Evolutionary conservation across 2,329 filamentous ascomycete species (phyloP), one percentile per base, ranked within the genome.

Genomic region (Fusarium concolor): DNA sequence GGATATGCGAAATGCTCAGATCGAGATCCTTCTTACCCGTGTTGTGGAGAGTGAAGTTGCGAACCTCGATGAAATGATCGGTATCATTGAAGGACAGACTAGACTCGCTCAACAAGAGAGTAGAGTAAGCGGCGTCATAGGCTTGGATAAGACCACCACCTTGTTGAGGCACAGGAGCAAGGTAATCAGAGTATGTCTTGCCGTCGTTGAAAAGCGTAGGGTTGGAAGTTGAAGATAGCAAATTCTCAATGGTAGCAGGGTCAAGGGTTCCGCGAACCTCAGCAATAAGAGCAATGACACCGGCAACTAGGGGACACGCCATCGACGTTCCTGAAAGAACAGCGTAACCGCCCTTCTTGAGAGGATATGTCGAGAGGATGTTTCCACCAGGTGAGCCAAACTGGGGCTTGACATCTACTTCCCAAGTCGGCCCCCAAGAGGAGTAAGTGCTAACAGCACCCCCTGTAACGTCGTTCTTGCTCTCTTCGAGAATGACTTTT

Each of bases 21-120:
- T 82, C 84, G 51, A 87, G 73, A 1, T 79, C 75, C 31, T 79
- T 77, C 24, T 76, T 77, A 42, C 84, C 86, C 11, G 80, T 79
- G 79, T 90, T 90, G 68, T 76, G 81, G 68, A 90, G 80, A 46
- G 80, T 83, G 71, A 90, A 87, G 67, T 83, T 82, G 41, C 82
- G 78, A 9, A 77, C 78, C 22, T 79, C 74, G 46, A 76, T 75
- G 64, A 88, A 84, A 79, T 90, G 75, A 64, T 86, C 85, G 1
- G 87, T 88, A 74, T 90, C 88, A 72, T 90, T 90, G 79, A 90
- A 89, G 2, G 86, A 83, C n/a, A 91, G 76, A 72, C 83, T 86
- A 24, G 85, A 85, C 14, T 81, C 82, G 71, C 83, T 84, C 22
- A 90, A 77, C 20, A 86, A 69, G 1, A 84, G 84, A 2, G 81